Conservation (phyloP, 108 stramenopile genomes). For the Fragilariopsis cylindrus region DNA sequence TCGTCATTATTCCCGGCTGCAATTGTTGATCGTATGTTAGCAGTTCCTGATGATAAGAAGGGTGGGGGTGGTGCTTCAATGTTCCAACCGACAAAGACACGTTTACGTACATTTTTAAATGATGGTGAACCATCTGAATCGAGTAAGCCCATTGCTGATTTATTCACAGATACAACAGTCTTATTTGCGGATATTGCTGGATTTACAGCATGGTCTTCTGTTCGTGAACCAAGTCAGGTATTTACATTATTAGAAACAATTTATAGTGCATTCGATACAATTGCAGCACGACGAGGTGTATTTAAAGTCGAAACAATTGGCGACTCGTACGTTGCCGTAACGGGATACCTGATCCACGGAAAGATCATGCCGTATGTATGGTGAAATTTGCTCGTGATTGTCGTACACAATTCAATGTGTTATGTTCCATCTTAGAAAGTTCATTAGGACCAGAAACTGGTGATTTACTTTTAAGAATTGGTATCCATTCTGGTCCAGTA, state of each 20-base stretch:
- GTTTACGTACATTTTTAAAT: constrained; percentile 2
- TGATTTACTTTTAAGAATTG: constrained; percentile 40
- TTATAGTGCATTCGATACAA: constrained; percentile 45
- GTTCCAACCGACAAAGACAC: constrained; percentile 16
- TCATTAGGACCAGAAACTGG: constrained; percentile 33
- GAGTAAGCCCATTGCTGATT: constrained; percentile 17
- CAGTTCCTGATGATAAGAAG: not conserved
- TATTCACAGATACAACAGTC: constrained; percentile 22
- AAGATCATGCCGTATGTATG: constrained; percentile 47
- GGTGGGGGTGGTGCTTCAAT: not conserved
- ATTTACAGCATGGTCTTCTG: constrained; percentile 20
- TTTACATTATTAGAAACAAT: constrained; percentile 47
- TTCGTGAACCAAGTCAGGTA: constrained; percentile 30
- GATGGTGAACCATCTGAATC: constrained; percentile 4
- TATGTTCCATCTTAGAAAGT: constrained; percentile 11
- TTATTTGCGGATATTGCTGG: constrained; percentile 29
- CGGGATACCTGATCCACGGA: constrained; percentile 23
- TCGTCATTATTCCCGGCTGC: constrained; percentile 53
- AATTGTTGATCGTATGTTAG: constrained; percentile 55
- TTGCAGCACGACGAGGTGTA: constrained; percentile 37
- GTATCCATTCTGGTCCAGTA: constrained; percentile 49
- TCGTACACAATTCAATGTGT: constrained; percentile 24
- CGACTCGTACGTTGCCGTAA: constrained; percentile 53
- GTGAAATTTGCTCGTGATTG: constrained; percentile 42
- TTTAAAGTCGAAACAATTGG: constrained; percentile 56